Evolutionary conservation across 805 yeast genomes (phyloP).

Genomic region (Kregervanrija delftensis): DNA sequence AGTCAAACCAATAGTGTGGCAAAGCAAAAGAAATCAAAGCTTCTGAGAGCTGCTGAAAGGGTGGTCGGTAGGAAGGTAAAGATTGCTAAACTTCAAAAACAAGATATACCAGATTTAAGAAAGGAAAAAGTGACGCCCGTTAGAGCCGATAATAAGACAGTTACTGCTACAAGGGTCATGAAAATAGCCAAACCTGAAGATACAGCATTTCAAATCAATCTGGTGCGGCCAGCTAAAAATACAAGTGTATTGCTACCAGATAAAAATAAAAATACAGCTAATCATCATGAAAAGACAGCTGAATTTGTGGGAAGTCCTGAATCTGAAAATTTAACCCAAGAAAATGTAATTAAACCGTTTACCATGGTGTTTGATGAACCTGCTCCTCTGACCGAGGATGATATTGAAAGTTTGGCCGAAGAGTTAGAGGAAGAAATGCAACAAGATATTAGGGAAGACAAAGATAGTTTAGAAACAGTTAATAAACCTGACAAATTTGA

Average conservation of each 20-base stretch:
- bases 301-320: no score
- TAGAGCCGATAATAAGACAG: neutral
- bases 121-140: neutral
- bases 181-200: slow-evolving; percentile 14
- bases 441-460: slow-evolving; percentile 4
- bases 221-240: neutral
- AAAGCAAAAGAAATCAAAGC: slow-evolving; percentile 12
- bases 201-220: slow-evolving; percentile 1
- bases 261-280: neutral
- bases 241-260: neutral
- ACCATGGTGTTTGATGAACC: no score
- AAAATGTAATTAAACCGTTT: no score
- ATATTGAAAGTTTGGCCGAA: slow-evolving; percentile 17
- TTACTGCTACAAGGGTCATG: slow-evolving; percentile 6
- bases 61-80: slow-evolving; percentile 9
- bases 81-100: neutral
- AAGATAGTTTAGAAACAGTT: neutral
- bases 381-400: slow-evolving; percentile 1
- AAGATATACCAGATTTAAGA: neutral
- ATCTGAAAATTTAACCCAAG: no score
- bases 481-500: neutral
- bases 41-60: slow-evolving; percentile 17
- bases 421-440: slow-evolving; percentile 20
- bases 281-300: no score
- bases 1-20: slow-evolving; percentile 6